Base-by-base conservation (phyloP, 306 rosid genomes). In the Vachellia collinsii region DNA sequence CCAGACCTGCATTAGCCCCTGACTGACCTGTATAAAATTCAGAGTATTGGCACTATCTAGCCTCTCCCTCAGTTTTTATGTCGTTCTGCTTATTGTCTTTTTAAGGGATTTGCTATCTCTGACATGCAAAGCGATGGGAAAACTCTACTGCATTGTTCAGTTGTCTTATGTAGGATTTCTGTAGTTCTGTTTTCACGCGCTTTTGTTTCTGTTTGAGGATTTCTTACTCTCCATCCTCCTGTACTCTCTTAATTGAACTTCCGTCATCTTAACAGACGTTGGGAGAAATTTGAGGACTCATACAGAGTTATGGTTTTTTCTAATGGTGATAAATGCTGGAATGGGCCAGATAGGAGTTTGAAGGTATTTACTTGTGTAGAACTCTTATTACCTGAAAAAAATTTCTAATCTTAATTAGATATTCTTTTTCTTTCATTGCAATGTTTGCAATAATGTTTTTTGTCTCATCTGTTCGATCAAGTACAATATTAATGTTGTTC, bases 311-410 rank as follows among this genome's bases (percentile, higher is more conserved):
- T 96, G 99, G 73, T 87, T 70, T 96, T 96, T 78, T 85, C 97
- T 76, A 87, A 84, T 66, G 99, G 99, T 34, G 99, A 96, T 82
- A 88, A 74, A 48, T 96, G 99, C 90, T 96, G 99, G 99, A 96
- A 96, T 85, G 99, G 99, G 65, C 99, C 99, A 22, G 99, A 93
- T 86, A 87, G 99, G 90, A 96, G 99, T 87, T 82, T 96, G 85
- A 93, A 92, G 99, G 99, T 96, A 85, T 56, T 79, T 78, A 61
- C 58, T 74, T 14, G 79, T 20, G 39, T 37, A 8, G 43, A 9
- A 9, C 34, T 20, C 23, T 19, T 8, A n/a, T 42, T 68, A 13
- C 34, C 19, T 39, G 22, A 42, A 19, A 42, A 29, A 19, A 39
- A 4, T 42, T 68, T 68, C 8, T 3, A 11, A 20, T 20, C 42